Conservation (phyloP, 768 basidiomycete species). For the Lactarius trivialis region DNA sequence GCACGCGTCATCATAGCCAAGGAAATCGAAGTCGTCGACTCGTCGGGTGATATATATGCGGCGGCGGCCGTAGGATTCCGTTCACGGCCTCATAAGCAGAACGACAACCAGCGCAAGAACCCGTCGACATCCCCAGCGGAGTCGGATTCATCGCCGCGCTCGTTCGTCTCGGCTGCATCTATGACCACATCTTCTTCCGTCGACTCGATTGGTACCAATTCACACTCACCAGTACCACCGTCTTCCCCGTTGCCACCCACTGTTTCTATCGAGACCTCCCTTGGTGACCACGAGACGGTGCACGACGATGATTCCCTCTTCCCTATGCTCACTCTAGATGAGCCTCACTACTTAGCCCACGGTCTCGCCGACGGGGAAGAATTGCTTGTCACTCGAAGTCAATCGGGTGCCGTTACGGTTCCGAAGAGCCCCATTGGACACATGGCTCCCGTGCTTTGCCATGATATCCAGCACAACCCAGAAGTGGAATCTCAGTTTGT, state of each 20-base stretch:
- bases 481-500: background rate
- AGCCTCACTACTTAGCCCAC: too few species aligned
- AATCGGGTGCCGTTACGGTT: background rate
- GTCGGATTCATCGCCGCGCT: conserved; percentile 8
- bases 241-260: background rate
- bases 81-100: conserved; percentile 32
- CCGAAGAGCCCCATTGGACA: background rate
- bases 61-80: conserved; percentile 34
- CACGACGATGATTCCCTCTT: conserved; percentile 10
- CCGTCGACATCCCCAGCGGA: background rate
- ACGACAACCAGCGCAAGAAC: conserved; percentile 12
- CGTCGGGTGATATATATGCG: conserved; percentile 40
- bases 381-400: background rate
- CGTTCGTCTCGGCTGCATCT: conserved; percentile 1
- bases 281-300: background rate
- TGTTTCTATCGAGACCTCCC: background rate
- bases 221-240: background rate
- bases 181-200: conserved; percentile 11
- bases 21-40: conserved; percentile 67
- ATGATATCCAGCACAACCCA: background rate
- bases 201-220: background rate
- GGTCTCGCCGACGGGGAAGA: background rate
- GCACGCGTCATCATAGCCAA: conserved; percentile 88
- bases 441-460: background rate
- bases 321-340: conserved; percentile 1